Evolutionary conservation across 2,329 filamentous ascomycete genomes (phyloP).

Genomic region (Sporothrix schenckii): DNA sequence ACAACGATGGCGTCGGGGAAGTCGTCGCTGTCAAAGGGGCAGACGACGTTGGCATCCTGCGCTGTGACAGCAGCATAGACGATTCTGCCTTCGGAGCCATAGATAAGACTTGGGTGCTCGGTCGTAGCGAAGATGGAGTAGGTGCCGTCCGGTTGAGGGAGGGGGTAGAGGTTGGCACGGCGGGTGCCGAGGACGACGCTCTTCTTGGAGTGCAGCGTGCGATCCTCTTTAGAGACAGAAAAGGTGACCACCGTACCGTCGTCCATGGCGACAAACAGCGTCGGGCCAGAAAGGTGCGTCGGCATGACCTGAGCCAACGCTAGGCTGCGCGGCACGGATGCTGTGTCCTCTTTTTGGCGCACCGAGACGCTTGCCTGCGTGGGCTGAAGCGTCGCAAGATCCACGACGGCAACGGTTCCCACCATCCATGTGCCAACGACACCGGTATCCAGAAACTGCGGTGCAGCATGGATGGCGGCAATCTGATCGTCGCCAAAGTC

Average conservation of each 20-base stretch:
- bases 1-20: slow-evolving; percentile 82
- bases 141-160: slow-evolving; percentile 69
- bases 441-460: slow-evolving; percentile 64
- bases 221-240: slow-evolving; percentile 64
- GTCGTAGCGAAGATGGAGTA: slow-evolving; percentile 90
- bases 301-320: slow-evolving; percentile 78
- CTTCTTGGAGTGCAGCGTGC: slow-evolving; percentile 70
- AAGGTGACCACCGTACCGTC: slow-evolving; percentile 91
- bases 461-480: slow-evolving; percentile 78
- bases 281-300: slow-evolving; percentile 60
- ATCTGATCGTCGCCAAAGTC: slow-evolving; percentile 73
- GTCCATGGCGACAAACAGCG: slow-evolving; percentile 85
- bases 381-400: slow-evolving; percentile 66
- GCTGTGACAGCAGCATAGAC: slow-evolving; percentile 94
- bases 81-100: slow-evolving; percentile 82
- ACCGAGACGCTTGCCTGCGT: slow-evolving; percentile 65
- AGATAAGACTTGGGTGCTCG: slow-evolving; percentile 92
- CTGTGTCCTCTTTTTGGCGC: slow-evolving; percentile 62
- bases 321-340: slow-evolving; percentile 81
- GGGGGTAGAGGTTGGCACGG: slow-evolving; percentile 76
- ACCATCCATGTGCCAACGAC: slow-evolving; percentile 87
- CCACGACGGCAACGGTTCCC: slow-evolving; percentile 75
- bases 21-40: slow-evolving; percentile 77
- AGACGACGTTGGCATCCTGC: slow-evolving; percentile 79
- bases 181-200: slow-evolving; percentile 84